Base-by-base conservation (phyloP, 768 basidiomycete genomes). In the Hypholoma sublateritium region DNA sequence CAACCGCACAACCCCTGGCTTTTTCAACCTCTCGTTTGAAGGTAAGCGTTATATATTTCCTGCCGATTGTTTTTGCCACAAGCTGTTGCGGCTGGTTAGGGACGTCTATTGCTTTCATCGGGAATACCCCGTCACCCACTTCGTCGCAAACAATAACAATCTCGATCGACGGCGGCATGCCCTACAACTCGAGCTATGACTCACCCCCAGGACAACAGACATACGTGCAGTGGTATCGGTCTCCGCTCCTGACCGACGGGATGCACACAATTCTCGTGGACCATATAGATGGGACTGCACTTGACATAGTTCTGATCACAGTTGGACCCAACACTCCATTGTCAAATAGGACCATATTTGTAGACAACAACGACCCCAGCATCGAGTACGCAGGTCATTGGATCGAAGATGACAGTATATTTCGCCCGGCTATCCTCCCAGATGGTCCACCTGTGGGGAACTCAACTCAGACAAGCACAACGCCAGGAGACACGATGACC, bases 1-100 rank as follows among this genome's bases (percentile, higher is more conserved):
- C 28, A 28, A 49, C 17, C 19, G 22, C 17, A 35, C 19, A 2
- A 39, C 16, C 17, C 46, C 43, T 14, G 53, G 56, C 34, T 46
- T 39, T 6, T 44, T 58, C 16, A 42, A 28, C 16, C 17, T 61
- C 32, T 19, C 47, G 14, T 61, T 61, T 19, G 42, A 57, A 61
- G 59, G 59, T 61, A 9, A 22, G 50, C 17, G 21, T 36, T 4
- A 16, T 4, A 16, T 13, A 11, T 7, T 14, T 25, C 37, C 22
- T 17, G n/a, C 4, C 12, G 3, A 5, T 13, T 13, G 12, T 14
- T 14, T 4, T 11, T 3, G 25, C 25, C 7, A 28, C 7, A 28
- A 7, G 4, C 25, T 28, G 3, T 39, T 39, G n/a, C 21, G 7
- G 5, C 24, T 47, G 4, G 22, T 47, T 28, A 22, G 12, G 25